Evolutionary conservation across 257 asterid genomes (phyloP), one percentile per base, ranked within the genome.

Genomic region (Solanum virginianum): DNA sequence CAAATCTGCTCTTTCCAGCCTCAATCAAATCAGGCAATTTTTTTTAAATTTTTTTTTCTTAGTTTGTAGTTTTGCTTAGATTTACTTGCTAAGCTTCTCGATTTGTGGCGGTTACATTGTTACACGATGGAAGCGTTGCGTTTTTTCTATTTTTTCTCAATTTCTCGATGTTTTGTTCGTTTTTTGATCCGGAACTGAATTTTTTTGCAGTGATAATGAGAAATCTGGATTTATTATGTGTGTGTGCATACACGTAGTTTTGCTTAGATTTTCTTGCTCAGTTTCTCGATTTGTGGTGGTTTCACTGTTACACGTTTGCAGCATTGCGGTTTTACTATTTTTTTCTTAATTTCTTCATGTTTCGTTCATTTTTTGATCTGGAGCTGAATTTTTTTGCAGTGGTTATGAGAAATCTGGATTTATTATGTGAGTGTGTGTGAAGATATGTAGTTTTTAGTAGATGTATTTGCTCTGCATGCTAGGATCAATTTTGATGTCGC

Each of bases 391-490:
- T 11, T 32, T 88, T 80, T 89, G 84, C 90, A 94, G 99, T 91
- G 98, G 92, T 18, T 92, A 93, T 80, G 98, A 93, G 93, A 96
- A 95, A 89, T 89, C 93, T 86, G 95, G 91, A 92, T 93, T 92
- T 87, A 87, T 93, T 92, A 22, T 62, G 69, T 62, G 69, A n/a
- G n/a, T n/a, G 68, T n/a, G 68, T 22, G 14, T 16, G 29, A 12
- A 62, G 24, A 24, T 5, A 12, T 3, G 39, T n/a, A 26, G 53
- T 55, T 54, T 45, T 65, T 2, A 3, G 29, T 80, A 65, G 47
- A 68, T 32, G 32, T 68, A 32, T 26, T 17, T 39, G 47, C 16
- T 5, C 16, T 70, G 8, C 22, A 66, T 29, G n/a, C 12, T 29
- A 29, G n/a, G 0, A 69, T 69, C 51, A 1, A 17, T 32, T 68